phyloP scores from a whole-genome alignment of 2,329 filamentous ascomycete species.

The Aspergillus unguis region DNA sequence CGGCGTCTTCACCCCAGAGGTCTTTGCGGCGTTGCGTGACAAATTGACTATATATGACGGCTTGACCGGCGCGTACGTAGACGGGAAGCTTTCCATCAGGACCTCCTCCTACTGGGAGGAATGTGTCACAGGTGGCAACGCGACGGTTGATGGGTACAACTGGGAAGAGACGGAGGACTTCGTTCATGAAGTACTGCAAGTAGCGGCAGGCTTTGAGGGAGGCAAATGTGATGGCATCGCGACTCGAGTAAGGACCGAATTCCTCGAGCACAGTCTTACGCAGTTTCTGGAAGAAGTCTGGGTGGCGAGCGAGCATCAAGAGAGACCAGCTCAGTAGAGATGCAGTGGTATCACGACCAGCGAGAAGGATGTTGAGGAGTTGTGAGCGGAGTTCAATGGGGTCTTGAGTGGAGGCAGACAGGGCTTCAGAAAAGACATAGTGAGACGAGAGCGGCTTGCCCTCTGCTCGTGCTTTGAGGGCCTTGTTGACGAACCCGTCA shows the following conservation, averaged over 20 bases:
- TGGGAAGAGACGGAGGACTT: constrained; percentile 46
- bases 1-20: constrained; percentile 46
- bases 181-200: constrained; percentile 38
- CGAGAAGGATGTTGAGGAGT: constrained; percentile 51
- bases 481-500: constrained; percentile 22
- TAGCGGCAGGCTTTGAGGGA: constrained; percentile 41
- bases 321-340: constrained; percentile 41
- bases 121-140: constrained; percentile 40
- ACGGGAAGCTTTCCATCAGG: constrained; percentile 59
- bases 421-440: constrained; percentile 51
- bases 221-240: constrained; percentile 37
- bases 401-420: constrained; percentile 47
- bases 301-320: constrained; percentile 23
- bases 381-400: constrained; percentile 48
- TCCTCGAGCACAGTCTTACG: constrained; percentile 16
- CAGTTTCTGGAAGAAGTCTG: constrained; percentile 15
- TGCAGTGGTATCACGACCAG: constrained; percentile 54
- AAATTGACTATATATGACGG: constrained; percentile 65
- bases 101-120: constrained; percentile 56
- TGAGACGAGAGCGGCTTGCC: constrained; percentile 20
- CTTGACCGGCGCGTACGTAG: constrained; percentile 63
- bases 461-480: constrained; percentile 24
- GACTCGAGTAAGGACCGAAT: constrained; percentile 19
- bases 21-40: constrained; percentile 68
- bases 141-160: constrained; percentile 47